Conservation (phyloP, 163 green algal genomes). For the Chloroidium sp. region DNA sequence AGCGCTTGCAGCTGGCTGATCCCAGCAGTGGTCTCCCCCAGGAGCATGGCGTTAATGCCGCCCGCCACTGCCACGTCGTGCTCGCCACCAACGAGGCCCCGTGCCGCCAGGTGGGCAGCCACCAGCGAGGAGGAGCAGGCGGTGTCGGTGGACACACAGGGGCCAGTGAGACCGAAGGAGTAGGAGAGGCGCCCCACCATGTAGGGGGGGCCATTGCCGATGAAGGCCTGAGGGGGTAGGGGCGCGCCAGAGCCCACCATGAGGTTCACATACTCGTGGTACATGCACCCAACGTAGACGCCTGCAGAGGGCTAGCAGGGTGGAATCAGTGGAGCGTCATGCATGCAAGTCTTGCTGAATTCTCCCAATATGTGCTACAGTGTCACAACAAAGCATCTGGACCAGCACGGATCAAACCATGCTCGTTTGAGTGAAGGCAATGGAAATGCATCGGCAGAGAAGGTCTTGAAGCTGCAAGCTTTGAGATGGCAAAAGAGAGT, state of each 20-base stretch:
- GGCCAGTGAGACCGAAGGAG: constrained; percentile 52
- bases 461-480: too few relatives aligned
- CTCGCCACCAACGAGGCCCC: constrained; percentile 23
- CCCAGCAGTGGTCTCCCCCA: constrained; percentile 26
- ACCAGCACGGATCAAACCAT: too few relatives aligned
- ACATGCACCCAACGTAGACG: constrained; percentile 37
- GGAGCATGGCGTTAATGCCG: constrained; percentile 49
- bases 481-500: too few relatives aligned
- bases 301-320: constrained; percentile 4
- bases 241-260: constrained; percentile 24
- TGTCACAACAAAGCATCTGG: too few relatives aligned
- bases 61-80: constrained; percentile 23
- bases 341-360: too few relatives aligned
- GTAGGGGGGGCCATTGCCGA: constrained; percentile 38
- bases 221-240: constrained; percentile 19
- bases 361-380: too few relatives aligned
- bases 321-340: not conserved
- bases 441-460: too few relatives aligned
- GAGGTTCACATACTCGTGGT: constrained; percentile 31
- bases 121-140: constrained; percentile 74
- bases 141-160: constrained; percentile 67
- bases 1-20: constrained; percentile 40
- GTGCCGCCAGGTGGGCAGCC: constrained; percentile 41
- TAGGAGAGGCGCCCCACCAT: constrained; percentile 54
- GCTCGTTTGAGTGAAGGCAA: too few relatives aligned